Percentiles rank a stretch among this genome's conserved stretches.
These are phyloP conservation scores for Colletotrichum melonis DNA, from an alignment of 2,329 filamentous ascomycete species.

Conservation along the genomic window DNA sequence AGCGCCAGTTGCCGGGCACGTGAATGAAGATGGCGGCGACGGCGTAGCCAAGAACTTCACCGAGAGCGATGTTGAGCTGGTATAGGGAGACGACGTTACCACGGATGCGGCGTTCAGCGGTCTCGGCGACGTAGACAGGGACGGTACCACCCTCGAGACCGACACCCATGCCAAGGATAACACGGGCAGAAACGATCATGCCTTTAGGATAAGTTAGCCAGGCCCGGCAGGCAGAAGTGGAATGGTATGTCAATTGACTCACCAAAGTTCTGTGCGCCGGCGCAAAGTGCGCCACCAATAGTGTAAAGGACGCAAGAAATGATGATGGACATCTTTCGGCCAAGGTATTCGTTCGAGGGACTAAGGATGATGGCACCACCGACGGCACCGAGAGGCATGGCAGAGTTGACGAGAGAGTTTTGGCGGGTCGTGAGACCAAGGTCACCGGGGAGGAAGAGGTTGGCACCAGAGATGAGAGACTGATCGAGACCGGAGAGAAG, in stretches of 20 bases:
- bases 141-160: constrained; percentile 81
- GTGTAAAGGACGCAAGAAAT: constrained; percentile 78
- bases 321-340: constrained; percentile 76
- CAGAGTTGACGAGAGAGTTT: constrained; percentile 75
- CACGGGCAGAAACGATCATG: constrained; percentile 76
- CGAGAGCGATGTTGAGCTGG: constrained; percentile 81
- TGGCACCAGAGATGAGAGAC: constrained; percentile 77
- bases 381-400: constrained; percentile 78
- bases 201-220: constrained; percentile 37
- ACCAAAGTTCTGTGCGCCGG: constrained; percentile 74
- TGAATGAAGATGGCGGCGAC: constrained; percentile 78
- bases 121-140: constrained; percentile 80
- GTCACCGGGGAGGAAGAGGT: constrained; percentile 72
- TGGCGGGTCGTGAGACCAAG: constrained; percentile 66
- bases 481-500: constrained; percentile 79
- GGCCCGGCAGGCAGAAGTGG: constrained; percentile 30
- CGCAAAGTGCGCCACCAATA: constrained; percentile 74
- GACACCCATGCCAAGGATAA: constrained; percentile 77
- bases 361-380: constrained; percentile 75
- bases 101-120: constrained; percentile 73
- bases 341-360: constrained; percentile 75
- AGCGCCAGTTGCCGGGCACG: constrained; percentile 78
- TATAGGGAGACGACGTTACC: constrained; percentile 81
- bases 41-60: constrained; percentile 79
- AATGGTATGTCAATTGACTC: constrained; percentile 2